Base-by-base conservation (phyloP, 345 rosid genomes). In the Acer negundo region DNA sequence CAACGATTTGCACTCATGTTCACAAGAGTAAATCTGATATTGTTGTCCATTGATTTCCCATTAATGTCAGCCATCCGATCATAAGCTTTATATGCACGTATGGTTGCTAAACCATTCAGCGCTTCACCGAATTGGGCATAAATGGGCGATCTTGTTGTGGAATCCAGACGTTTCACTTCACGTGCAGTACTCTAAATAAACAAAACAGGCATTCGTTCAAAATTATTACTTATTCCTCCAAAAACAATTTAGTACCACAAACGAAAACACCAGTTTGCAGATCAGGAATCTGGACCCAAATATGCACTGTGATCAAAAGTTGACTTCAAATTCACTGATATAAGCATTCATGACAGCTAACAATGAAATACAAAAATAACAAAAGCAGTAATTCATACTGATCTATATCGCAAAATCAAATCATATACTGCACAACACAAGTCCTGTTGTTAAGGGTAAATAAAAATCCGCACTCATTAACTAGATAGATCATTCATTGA, bases 41-140 rank as follows among this genome's bases (percentile, higher is more conserved):
- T 96, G 78, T 94, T 94, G 84, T 96, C 99, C 98, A 96, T 83
- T 12, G 98, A 88, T 79, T 88, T 94, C 59, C 98, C 99, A 74
- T 96, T 96, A 17, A 91, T 92, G 64, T 88, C 90, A 74, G 98
- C 95, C 98, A 96, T 96, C 78, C 97, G 87, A 61, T 94, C 94
- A 76, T 94, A 94, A 77, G 99, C 98, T 87, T 96, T 88, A 71
- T 96, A 96, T 75, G 99, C 99, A 76, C 99, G 99, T 69, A 96
- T 96, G 26, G 93, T 89, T 20, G 97, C 79, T 42, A 96, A 80
- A 67, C 99, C 99, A 86, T 96, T 96, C 80, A 96, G 84, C 6
- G 99, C 99, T 87, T 96, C 99, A 49, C 99, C 94, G 82, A 96
- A 96, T 78, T 96, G 99, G 73, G 99, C 99, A 85, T 96, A 94